Evolutionary conservation across 2,329 filamentous ascomycete genomes (phyloP).

Genomic region (Bipolaris cookei): DNA sequence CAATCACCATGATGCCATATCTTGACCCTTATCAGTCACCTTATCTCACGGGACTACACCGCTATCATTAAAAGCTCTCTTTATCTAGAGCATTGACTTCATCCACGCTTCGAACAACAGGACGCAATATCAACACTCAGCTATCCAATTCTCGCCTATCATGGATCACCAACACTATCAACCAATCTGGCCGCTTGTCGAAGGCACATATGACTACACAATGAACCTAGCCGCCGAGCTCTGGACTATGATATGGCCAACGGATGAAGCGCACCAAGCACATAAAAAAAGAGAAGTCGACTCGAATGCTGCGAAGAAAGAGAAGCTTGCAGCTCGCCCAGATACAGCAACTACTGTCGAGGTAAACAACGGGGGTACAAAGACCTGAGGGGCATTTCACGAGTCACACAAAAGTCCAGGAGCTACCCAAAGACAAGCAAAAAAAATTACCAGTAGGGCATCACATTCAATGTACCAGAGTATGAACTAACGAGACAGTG

Average conservation of each 20-base stretch:
- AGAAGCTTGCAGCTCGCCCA: neutral
- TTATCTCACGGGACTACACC: neutral
- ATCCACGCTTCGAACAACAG: neutral
- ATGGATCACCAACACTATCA: conserved; percentile 30
- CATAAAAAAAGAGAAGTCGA: neutral
- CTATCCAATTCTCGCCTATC: neutral
- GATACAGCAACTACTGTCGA: neutral
- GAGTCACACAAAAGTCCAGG: too few species aligned
- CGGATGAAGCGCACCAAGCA: neutral
- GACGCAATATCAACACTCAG: neutral
- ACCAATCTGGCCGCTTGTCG: conserved; percentile 26
- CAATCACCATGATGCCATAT: neutral
- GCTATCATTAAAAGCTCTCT: neutral
- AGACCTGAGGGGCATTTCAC: neutral
- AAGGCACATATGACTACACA: conserved; percentile 23
- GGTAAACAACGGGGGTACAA: neutral
- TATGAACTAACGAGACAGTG: neutral
- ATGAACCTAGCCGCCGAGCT: conserved; percentile 23
- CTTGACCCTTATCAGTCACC: neutral
- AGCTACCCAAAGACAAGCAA: neutral
- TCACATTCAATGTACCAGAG: neutral
- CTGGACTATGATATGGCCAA: conserved; percentile 24
- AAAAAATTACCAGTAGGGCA: neutral
- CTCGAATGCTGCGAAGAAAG: neutral
- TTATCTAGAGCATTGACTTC: neutral